These are phyloP conservation scores for Eleusine coracana DNA, from an alignment of 176 grass and related monocot species.

Conservation along the genomic window DNA sequence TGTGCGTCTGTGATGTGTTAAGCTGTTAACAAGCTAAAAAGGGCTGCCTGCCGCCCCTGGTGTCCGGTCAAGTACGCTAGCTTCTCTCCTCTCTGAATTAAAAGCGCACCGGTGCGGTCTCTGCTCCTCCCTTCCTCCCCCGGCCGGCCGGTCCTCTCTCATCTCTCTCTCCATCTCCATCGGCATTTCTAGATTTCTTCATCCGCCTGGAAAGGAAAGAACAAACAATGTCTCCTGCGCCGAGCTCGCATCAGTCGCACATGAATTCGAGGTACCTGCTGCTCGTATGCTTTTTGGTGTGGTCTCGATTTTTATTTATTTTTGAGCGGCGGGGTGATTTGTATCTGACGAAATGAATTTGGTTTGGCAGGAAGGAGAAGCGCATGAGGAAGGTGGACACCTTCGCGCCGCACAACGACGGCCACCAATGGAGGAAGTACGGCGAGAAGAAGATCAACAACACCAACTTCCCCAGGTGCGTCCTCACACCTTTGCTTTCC, in stretches of 20 bases:
- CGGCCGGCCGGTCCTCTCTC: not conserved
- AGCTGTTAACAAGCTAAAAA: slow-evolving; percentile 47
- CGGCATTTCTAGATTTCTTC: slow-evolving; percentile 11
- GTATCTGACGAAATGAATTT: not conserved
- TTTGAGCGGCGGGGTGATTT: not conserved
- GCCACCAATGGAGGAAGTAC: slow-evolving; percentile 95
- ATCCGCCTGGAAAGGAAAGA: not conserved
- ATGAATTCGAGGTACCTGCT: slow-evolving; percentile 41
- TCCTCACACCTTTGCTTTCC: not conserved
- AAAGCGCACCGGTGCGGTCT: not conserved
- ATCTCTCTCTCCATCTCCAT: not conserved
- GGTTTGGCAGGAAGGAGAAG: slow-evolving; percentile 55
- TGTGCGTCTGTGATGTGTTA: not conserved
- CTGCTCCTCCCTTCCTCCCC: not conserved
- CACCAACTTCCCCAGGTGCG: slow-evolving; percentile 62
- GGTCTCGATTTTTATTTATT: not conserved
- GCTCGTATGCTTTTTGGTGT: not conserved
- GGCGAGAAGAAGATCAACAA: slow-evolving; percentile 87
- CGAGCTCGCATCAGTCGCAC: slow-evolving; percentile 44
- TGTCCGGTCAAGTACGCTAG: slow-evolving; percentile 36
- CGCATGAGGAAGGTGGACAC: slow-evolving; percentile 57
- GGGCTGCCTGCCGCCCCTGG: slow-evolving; percentile 8
- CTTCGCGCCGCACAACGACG: slow-evolving; percentile 74
- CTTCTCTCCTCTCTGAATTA: slow-evolving; percentile 26
- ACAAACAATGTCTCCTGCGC: slow-evolving; percentile 53